phyloP scores from a whole-genome alignment of 176 grass and related monocot species.

The Elymus sibiricus region DNA sequence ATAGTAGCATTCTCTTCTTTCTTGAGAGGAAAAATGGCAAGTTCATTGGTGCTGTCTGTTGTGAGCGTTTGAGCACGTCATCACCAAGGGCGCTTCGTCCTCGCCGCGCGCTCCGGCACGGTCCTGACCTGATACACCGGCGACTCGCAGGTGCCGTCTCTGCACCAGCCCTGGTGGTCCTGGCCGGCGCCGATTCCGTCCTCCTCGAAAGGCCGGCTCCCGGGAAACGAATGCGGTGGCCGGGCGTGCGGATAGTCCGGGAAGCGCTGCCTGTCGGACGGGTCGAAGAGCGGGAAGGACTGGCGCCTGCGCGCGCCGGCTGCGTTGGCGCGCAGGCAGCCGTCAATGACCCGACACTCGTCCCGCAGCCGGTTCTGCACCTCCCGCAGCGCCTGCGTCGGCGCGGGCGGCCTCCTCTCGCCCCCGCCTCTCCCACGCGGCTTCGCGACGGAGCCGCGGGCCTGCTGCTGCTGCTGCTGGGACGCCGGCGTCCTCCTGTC shows the following conservation, averaged over 20 bases:
- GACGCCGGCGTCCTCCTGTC: background rate
- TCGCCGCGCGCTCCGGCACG: background rate
- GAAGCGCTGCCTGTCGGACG: constrained; percentile 31
- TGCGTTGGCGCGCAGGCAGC: constrained; percentile 45
- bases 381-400: constrained; percentile 42
- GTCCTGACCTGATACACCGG: constrained; percentile 55
- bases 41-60: no score
- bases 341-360: constrained; percentile 69
- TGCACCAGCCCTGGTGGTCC: constrained; percentile 10
- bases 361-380: constrained; percentile 53
- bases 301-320: constrained; percentile 29
- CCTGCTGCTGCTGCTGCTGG: background rate
- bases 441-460: background rate
- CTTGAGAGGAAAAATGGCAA: no score
- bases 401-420: background rate
- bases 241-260: constrained; percentile 56
- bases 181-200: background rate
- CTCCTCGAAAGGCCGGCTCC: background rate
- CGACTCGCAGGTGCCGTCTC: constrained; percentile 28
- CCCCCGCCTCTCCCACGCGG: background rate
- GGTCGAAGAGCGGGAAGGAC: constrained; percentile 73
- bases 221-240: background rate
- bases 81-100: constrained; percentile 12
- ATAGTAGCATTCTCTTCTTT: no score
- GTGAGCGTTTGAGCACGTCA: no score